A percentile compares a stretch with the other conserved stretches of the same genome.
These are phyloP conservation scores for Penicillium goetzii DNA, from an alignment of 495 filamentous ascomycete species.

Conservation along the genomic window DNA sequence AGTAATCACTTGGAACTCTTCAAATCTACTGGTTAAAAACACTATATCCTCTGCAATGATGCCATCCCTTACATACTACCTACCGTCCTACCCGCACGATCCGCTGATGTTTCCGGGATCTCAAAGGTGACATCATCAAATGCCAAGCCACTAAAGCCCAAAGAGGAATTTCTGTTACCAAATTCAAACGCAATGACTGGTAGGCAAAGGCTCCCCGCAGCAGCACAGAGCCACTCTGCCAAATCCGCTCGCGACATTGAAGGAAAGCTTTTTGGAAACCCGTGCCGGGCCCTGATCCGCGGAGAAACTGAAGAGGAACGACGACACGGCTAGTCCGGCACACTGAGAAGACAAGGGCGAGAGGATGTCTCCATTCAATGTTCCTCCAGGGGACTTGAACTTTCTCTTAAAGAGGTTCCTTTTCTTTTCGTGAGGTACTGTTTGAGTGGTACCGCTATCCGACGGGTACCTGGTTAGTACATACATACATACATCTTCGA, in stretches of 20 bases:
- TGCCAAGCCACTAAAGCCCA: constrained; percentile 33
- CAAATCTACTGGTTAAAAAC: neutral
- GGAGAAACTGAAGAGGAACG: constrained; percentile 14
- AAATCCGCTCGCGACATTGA: neutral
- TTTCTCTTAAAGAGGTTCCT: neutral
- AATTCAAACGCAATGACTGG: constrained; percentile 45
- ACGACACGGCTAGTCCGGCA: constrained; percentile 4
- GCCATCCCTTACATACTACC: neutral
- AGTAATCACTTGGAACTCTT: neutral
- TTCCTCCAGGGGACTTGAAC: neutral
- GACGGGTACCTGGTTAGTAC: neutral
- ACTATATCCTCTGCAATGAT: neutral
- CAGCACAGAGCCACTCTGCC: neutral
- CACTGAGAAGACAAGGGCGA: neutral
- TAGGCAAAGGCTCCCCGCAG: constrained; percentile 11
- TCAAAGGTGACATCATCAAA: constrained; percentile 20
- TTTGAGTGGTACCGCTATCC: neutral
- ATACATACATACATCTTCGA: neutral
- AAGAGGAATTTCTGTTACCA: constrained; percentile 46
- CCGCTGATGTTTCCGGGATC: constrained; percentile 10
- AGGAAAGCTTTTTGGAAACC: neutral
- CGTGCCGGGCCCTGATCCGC: constrained; percentile 12
- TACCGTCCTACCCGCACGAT: neutral
- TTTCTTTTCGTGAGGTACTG: neutral
- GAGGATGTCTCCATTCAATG: neutral